Conservation (phyloP, 1,139 yeast genomes). For the Wickerhamiella pararugosa region DNA sequence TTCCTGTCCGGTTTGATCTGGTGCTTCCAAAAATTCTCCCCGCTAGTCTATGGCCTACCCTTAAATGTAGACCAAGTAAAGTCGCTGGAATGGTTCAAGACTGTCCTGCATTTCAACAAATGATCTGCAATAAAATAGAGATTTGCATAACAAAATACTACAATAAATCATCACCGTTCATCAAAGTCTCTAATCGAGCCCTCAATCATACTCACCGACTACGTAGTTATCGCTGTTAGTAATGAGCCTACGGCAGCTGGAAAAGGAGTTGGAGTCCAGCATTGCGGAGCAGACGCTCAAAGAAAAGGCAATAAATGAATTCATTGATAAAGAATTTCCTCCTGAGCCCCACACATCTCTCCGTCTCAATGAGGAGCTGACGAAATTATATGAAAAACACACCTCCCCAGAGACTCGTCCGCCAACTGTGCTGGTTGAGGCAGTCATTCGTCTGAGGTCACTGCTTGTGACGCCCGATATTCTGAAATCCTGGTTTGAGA, state of each 20-base stretch:
- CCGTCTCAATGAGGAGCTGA: constrained; percentile 36
- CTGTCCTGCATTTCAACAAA: constrained; percentile 73
- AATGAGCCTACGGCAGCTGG: constrained; percentile 12
- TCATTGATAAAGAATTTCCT: constrained; percentile 30
- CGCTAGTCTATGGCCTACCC: constrained; percentile 73
- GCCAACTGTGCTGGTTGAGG: constrained; percentile 30
- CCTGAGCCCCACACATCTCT: constrained; percentile 25
- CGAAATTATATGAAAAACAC: constrained; percentile 29
- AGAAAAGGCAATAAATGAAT: constrained; percentile 17
- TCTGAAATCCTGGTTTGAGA: constrained; percentile 36
- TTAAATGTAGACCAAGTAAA: constrained; percentile 49
- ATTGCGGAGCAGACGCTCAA: constrained; percentile 9
- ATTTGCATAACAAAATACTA: not conserved
- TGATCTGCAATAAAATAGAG: constrained; percentile 20
- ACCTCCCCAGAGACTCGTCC: constrained; percentile 22
- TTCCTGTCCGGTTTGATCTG: constrained; percentile 35
- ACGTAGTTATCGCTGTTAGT: not conserved
- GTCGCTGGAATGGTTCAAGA: constrained; percentile 69
- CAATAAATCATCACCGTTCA: not conserved
- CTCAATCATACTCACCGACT: not conserved
- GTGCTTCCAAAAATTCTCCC: constrained; percentile 63
- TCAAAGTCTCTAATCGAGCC: not conserved
- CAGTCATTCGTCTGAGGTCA: constrained; percentile 29
- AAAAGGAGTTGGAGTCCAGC: constrained; percentile 14
- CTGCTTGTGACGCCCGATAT: constrained; percentile 29